Conservation (phyloP, 2,329 filamentous ascomycete species). For the Talaromyces pinophilus region DNA sequence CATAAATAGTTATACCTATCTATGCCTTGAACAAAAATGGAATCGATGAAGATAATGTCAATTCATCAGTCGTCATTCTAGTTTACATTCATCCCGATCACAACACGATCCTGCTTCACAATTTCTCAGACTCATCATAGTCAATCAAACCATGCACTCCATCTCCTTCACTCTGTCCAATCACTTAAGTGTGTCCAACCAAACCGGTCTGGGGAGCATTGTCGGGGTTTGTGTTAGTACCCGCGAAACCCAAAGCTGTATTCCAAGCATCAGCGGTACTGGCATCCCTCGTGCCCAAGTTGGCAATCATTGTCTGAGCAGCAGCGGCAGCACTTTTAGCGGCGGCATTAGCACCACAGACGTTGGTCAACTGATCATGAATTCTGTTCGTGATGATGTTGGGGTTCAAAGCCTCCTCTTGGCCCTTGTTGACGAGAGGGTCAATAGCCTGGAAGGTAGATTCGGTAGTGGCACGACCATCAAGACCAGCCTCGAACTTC, state of each 20-base stretch:
- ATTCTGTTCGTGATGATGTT: conserved; percentile 74
- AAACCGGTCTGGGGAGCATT: conserved; percentile 12
- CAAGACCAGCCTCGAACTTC: conserved; percentile 59
- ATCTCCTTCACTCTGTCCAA: background rate
- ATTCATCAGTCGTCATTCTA: background rate
- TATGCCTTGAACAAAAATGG: background rate
- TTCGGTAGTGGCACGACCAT: conserved; percentile 56
- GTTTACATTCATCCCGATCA: background rate
- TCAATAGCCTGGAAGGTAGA: conserved; percentile 70
- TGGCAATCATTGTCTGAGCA: conserved; percentile 57
- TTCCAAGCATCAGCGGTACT: conserved; percentile 47
- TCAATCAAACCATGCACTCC: background rate
- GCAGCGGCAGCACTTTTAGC: conserved; percentile 57
- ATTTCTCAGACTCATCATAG: background rate
- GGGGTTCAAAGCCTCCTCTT: conserved; percentile 69
- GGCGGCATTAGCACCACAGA: conserved; percentile 63
- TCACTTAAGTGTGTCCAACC: conserved; percentile 8
- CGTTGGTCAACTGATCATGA: conserved; percentile 68
- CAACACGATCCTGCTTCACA: background rate
- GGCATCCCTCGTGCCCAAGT: conserved; percentile 44
- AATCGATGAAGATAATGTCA: background rate
- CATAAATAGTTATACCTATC: background rate
- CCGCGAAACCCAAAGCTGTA: conserved; percentile 39
- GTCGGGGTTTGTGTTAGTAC: conserved; percentile 21
- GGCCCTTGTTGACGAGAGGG: conserved; percentile 59